Percentiles rank a stretch among this genome's conserved stretches.
phyloP scores from a whole-genome alignment of 1,284 basidiomycete genomes.

The Malassezia equina region DNA sequence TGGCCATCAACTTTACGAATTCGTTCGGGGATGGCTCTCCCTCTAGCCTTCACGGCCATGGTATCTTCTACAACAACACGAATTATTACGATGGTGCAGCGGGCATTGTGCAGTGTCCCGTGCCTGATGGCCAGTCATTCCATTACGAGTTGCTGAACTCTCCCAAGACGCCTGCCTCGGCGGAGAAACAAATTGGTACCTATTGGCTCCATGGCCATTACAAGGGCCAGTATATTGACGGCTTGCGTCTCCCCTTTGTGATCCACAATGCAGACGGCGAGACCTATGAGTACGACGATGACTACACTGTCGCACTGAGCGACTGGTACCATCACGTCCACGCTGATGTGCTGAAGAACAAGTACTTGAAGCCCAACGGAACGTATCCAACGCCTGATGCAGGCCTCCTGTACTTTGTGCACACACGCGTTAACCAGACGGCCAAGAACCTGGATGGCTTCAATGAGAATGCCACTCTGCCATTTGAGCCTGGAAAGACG shows the following conservation, averaged over 20 bases:
- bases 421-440: conserved; percentile 52
- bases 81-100: conserved; percentile 68
- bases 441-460: conserved; percentile 33
- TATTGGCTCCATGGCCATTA: conserved; percentile 7
- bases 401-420: conserved; percentile 69
- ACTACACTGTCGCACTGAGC: conserved; percentile 71
- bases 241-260: conserved; percentile 1
- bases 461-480: conserved; percentile 74
- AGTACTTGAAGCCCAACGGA: conserved; percentile 58
- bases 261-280: conserved; percentile 24
- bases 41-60: conserved; percentile 51
- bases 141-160: conserved; percentile 63
- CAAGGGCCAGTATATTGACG: conserved; percentile 6
- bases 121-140: conserved; percentile 65
- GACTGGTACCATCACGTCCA: conserved; percentile 57
- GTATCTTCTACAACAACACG: conserved; percentile 75
- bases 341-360: conserved; percentile 28
- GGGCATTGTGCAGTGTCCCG: conserved; percentile 73
- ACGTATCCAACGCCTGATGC: conserved; percentile 54
- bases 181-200: background rate
- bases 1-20: conserved; percentile 18
- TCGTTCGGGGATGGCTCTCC: conserved; percentile 15
- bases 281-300: conserved; percentile 70
- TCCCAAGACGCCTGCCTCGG: conserved; percentile 55
- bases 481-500: conserved; percentile 58